Evolutionary conservation across 2,329 filamentous ascomycete genomes (phyloP).

Genomic region (Xylaria multiplex): DNA sequence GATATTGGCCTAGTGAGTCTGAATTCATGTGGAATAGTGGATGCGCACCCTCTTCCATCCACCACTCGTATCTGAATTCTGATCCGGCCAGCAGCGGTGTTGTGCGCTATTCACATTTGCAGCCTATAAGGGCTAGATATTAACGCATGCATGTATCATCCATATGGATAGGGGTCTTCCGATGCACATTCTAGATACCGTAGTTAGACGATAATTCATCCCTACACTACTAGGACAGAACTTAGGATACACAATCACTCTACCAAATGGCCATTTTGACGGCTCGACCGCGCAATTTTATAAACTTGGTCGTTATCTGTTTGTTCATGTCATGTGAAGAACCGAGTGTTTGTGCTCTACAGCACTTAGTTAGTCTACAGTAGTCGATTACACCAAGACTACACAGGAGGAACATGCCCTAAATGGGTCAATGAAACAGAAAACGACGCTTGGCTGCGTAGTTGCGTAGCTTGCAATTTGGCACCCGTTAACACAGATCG

Average conservation of each 20-base stretch:
- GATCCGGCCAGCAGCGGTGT: constrained; percentile 25
- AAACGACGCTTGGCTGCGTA: constrained; percentile 28
- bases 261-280: constrained; percentile 1
- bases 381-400: not conserved
- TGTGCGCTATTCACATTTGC: constrained; percentile 22
- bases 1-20: constrained; percentile 41
- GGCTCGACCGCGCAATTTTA: constrained; percentile 4
- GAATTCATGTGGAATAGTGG: constrained; percentile 38
- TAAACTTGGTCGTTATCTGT: not conserved
- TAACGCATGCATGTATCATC: constrained; percentile 16
- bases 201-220: constrained; percentile 5
- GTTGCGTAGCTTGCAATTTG: constrained; percentile 28
- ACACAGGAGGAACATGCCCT: not conserved
- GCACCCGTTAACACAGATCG: constrained; percentile 33
- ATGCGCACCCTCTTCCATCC: constrained; percentile 35
- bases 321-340: not conserved
- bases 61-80: constrained; percentile 29
- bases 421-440: constrained; percentile 25
- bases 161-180: constrained; percentile 26
- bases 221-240: not conserved
- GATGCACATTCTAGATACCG: constrained; percentile 5
- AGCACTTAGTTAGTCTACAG: too few relatives aligned
- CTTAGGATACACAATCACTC: not conserved
- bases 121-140: constrained; percentile 5
- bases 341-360: not conserved